Evolutionary conservation across 495 filamentous ascomycete species (phyloP), one percentile per base, ranked within the genome.

Genomic region (Penicillium chermesinum): DNA sequence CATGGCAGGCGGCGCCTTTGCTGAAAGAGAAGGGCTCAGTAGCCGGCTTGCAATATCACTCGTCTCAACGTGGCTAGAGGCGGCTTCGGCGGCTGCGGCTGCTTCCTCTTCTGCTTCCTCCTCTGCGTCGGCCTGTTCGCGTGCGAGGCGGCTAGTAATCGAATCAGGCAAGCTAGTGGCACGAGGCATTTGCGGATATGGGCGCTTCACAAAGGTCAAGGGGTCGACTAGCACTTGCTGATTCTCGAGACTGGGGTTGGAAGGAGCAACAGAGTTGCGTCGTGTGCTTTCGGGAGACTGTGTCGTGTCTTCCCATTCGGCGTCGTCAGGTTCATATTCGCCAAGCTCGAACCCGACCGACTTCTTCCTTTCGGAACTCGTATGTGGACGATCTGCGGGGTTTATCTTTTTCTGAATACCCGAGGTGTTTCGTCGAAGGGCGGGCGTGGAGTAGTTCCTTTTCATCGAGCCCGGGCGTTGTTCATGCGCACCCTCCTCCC

Each of bases 251-350:
- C 66, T 71, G 13, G 67, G 67, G 46, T 64, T 69, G 15, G 64
- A 69, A 38, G 66, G 69, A 12, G 57, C 71, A 38, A 70, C 70
- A 5, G 72, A 76, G 46, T 71, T 70, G 45, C 70, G 68, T 48
- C 72, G 51, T 15, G 71, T 76, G 48, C 70, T 73, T 60, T 74
- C 69, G 32, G 72, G 72, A 16, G 72, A 76, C 54, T 76, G 72
- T n/a, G 72, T 73, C 36, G 70, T 73, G 54, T 76, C 72, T 49
- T 76, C 72, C 72, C 72, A 76, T 40, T 74, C 72, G 41, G 60
- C 69, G 48, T 72, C 69, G 59, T 71, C 70, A 59, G 63, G 64
- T 18, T 72, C 67, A 32, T 70, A 67, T 36, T 74, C 71, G n/a
- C 57, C 72, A 30, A 76, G 39, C 43, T 76, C 68, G 53, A 76